phyloP scores from a whole-genome alignment of 176 grass and related monocot species.

The Hordeum marinum region DNA sequence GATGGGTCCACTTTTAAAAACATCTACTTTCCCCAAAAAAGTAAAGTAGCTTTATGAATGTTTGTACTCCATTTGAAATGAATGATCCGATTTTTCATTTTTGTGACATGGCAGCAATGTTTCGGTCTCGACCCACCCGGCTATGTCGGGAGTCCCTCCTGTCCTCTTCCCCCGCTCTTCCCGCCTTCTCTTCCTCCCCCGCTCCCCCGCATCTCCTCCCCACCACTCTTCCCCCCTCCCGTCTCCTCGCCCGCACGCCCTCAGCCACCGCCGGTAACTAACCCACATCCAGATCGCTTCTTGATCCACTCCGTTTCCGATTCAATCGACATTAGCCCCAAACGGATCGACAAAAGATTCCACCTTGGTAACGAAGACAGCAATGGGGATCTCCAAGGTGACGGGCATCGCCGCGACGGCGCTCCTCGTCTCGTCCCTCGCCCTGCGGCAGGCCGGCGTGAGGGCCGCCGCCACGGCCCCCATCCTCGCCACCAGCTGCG shows the following conservation, averaged over 20 bases:
- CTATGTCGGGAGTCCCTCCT: background rate
- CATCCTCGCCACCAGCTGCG: slow-evolving; percentile 37
- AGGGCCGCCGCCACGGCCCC: slow-evolving; percentile 29
- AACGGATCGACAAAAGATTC: background rate
- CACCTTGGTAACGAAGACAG: background rate
- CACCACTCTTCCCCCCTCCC: background rate
- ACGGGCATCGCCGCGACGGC: slow-evolving; percentile 33
- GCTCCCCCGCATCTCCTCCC: background rate
- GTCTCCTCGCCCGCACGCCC: background rate
- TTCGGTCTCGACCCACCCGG: background rate
- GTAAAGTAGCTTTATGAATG: no score
- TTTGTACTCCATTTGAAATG: no score
- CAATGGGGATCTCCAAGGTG: slow-evolving; percentile 74
- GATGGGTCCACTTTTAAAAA: no score
- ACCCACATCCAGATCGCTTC: background rate
- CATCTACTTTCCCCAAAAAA: no score
- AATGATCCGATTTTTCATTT: no score
- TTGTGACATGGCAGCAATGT: background rate
- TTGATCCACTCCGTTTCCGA: background rate
- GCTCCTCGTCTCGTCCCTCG: slow-evolving; percentile 45
- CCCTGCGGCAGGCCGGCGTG: slow-evolving; percentile 25
- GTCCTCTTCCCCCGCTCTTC: background rate
- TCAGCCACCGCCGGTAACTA: background rate
- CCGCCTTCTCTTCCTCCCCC: background rate
- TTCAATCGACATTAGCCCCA: background rate